phyloP scores from a whole-genome alignment of 1,284 basidiomycete genomes.

The Ceratobasidium sp. region DNA sequence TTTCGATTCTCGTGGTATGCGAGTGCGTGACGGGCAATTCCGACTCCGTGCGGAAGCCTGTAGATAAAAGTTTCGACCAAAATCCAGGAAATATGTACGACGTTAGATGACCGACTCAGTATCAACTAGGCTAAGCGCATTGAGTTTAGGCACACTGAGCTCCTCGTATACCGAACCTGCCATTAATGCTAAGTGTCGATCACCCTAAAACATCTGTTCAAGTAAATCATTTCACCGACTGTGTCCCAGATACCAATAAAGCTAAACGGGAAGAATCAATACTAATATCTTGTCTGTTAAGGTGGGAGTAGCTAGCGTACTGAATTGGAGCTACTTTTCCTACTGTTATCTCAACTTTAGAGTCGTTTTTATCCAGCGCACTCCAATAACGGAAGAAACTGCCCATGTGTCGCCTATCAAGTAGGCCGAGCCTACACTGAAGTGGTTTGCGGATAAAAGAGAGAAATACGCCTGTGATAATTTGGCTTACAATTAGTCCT shows the following conservation, averaged over 20 bases:
- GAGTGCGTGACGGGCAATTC: constrained; percentile 34
- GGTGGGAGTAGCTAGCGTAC: constrained; percentile 5
- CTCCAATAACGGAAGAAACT: constrained; percentile 47
- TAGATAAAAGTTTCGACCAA: neutral
- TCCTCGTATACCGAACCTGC: constrained; percentile 38
- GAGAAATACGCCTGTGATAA: neutral
- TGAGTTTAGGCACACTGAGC: constrained; percentile 15
- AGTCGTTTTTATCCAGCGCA: constrained; percentile 21
- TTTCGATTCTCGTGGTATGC: constrained; percentile 40
- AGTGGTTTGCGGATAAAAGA: neutral
- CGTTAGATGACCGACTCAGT: constrained; percentile 5
- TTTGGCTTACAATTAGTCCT: constrained; percentile 41
- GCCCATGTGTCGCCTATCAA: constrained; percentile 41
- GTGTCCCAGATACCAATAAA: constrained; percentile 40
- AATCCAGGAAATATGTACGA: neutral
- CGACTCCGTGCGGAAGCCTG: constrained; percentile 29
- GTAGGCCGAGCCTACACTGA: constrained; percentile 43
- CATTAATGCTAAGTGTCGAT: neutral
- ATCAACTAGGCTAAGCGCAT: constrained; percentile 27
- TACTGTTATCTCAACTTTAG: neutral
- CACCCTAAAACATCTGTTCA: neutral
- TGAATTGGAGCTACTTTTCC: constrained; percentile 6
- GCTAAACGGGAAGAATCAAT: neutral
- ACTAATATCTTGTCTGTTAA: neutral
- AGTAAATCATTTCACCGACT: constrained; percentile 6